Percentiles rank a stretch among this genome's conserved stretches.
Evolutionary conservation across 495 filamentous ascomycete genomes (phyloP).

Genomic region (Parathielavia appendiculata): DNA sequence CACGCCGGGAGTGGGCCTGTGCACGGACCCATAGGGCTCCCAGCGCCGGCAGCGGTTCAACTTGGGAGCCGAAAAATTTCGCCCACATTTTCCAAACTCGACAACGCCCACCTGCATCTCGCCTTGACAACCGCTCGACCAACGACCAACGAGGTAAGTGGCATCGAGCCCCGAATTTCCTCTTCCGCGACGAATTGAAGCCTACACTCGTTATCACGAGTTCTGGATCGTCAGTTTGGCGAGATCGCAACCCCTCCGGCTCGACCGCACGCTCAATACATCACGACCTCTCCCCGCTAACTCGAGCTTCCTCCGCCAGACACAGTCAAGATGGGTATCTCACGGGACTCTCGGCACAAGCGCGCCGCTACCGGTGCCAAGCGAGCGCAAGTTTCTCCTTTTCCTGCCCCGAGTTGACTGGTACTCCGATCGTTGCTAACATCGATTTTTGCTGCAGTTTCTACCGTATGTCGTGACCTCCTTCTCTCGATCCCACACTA

Average conservation of each 20-base stretch:
- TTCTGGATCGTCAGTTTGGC: conserved; percentile 2
- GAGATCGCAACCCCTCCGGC: neutral
- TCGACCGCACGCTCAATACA: conserved; percentile 13
- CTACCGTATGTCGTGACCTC: conserved; percentile 33
- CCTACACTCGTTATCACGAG: conserved; percentile 1
- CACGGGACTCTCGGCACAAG: conserved; percentile 98
- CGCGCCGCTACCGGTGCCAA: conserved; percentile 95
- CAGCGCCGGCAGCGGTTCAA: conserved; percentile 22
- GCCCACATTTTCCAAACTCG: conserved; percentile 36
- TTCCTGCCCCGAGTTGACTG: neutral
- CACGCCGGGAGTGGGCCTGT: neutral
- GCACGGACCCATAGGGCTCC: conserved; percentile 15
- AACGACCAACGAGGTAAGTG: conserved; percentile 28
- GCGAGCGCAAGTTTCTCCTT: conserved; percentile 51
- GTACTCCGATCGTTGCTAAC: conserved; percentile 21
- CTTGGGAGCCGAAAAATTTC: conserved; percentile 28
- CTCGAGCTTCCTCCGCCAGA: conserved; percentile 26
- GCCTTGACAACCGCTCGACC: conserved; percentile 22
- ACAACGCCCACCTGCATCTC: conserved; percentile 15
- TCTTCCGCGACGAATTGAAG: neutral
- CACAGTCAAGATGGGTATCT: conserved; percentile 86
- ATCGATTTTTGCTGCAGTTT: conserved; percentile 23
- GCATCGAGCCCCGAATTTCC: conserved; percentile 6
- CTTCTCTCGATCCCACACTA: conserved; percentile 17
- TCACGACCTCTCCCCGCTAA: conserved; percentile 15